Conservation (phyloP, 495 filamentous ascomycete genomes). For the Gamarada debralockiae region DNA sequence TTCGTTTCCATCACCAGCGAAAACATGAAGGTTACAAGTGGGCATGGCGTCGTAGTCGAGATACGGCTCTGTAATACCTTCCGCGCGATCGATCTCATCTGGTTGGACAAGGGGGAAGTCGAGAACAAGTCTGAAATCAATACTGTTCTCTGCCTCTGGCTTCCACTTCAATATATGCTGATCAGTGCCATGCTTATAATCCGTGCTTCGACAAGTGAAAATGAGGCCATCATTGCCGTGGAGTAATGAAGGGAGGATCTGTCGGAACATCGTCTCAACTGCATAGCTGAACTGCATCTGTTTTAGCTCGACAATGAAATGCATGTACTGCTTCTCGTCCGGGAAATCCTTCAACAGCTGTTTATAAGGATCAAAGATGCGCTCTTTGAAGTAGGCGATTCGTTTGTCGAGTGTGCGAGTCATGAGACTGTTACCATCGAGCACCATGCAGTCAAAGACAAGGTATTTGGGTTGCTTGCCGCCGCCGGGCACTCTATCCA, state of each 20-base stretch:
- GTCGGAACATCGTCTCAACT: conserved; percentile 84
- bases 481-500: conserved; percentile 64
- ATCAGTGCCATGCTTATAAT: conserved; percentile 88
- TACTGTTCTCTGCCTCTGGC: conserved; percentile 82
- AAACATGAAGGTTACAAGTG: conserved; percentile 41
- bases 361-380: conserved; percentile 76
- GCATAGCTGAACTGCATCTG: conserved; percentile 82
- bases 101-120: conserved; percentile 71
- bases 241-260: conserved; percentile 74
- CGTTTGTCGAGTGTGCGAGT: conserved; percentile 80
- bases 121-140: conserved; percentile 82
- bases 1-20: conserved; percentile 34
- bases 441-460: conserved; percentile 86
- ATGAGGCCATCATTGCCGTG: conserved; percentile 96
- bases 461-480: conserved; percentile 69
- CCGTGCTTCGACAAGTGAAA: conserved; percentile 84
- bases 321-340: conserved; percentile 62
- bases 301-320: conserved; percentile 82
- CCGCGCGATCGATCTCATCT: conserved; percentile 59
- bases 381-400: conserved; percentile 77
- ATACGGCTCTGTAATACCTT: conserved; percentile 52
- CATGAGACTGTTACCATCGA: conserved; percentile 75
- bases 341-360: conserved; percentile 64
- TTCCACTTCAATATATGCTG: conserved; percentile 97
- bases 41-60: conserved; percentile 52